These are phyloP conservation scores for Peronospora belbahrii DNA, from an alignment of 352 stramenopile genomes.

Conservation along the genomic window DNA sequence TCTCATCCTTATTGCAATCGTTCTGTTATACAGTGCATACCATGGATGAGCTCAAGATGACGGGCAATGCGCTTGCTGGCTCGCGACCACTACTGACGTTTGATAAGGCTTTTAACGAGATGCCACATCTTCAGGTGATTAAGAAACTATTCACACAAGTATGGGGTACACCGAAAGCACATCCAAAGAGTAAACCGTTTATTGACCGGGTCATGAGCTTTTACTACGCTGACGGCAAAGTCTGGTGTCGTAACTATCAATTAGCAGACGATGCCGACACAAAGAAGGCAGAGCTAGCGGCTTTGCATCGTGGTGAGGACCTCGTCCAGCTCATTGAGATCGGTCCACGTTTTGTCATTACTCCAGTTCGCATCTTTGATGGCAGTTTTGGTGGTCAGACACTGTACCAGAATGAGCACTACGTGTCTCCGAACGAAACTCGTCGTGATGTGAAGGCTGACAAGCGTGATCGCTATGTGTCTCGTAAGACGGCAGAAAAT, in stretches of 20 bases:
- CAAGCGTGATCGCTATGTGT: constrained; percentile 90
- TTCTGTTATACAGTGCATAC: constrained; percentile 88
- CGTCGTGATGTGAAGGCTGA: constrained; percentile 85
- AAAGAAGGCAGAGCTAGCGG: constrained; percentile 87
- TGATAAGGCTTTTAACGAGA: constrained; percentile 88
- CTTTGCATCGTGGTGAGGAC: constrained; percentile 79
- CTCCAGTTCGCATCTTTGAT: constrained; percentile 98
- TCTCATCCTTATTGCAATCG: not conserved
- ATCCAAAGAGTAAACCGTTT: constrained; percentile 99
- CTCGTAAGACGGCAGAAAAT: constrained; percentile 82
- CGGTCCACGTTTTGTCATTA: constrained; percentile 97
- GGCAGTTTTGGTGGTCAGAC: constrained; percentile 98
- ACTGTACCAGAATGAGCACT: constrained; percentile 96
- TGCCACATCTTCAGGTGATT: constrained; percentile 91
- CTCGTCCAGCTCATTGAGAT: constrained; percentile 98
- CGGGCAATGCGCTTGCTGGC: constrained; percentile 96
- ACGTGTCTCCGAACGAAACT: constrained; percentile 94
- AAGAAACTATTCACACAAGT: constrained; percentile 95
- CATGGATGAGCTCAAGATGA: constrained; percentile 99
- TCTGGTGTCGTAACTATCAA: constrained; percentile 99
- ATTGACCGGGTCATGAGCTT: constrained; percentile 98
- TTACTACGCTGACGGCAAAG: constrained; percentile 88
- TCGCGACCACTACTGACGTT: constrained; percentile 97
- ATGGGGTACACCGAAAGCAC: constrained; percentile 93
- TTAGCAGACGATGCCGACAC: constrained; percentile 81